phyloP scores from a whole-genome alignment of 2,329 filamentous ascomycete species.

The Aaosphaeria arxii region DNA sequence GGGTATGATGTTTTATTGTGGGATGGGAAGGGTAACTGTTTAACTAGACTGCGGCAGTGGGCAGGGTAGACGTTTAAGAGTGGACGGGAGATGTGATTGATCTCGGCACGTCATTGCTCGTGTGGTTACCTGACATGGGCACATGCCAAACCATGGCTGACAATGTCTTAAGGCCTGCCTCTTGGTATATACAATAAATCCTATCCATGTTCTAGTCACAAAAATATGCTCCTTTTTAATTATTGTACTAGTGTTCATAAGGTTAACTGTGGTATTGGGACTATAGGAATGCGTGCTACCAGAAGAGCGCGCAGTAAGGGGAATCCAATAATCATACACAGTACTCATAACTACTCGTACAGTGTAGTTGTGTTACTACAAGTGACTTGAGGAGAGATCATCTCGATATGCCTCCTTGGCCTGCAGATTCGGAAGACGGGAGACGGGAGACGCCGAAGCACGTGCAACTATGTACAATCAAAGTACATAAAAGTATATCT shows the following conservation, averaged over 20 bases:
- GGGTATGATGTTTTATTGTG: background rate
- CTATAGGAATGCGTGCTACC: no score
- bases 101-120: constrained; percentile 4
- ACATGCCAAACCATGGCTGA: background rate
- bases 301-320: no score
- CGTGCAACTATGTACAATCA: background rate
- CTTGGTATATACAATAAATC: background rate
- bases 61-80: background rate
- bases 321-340: no score
- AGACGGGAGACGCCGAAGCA: background rate
- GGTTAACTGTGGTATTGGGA: no score
- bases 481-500: no score
- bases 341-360: no score
- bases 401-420: no score
- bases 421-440: background rate
- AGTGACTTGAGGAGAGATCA: no score
- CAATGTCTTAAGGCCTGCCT: background rate
- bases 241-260: no score
- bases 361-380: no score
- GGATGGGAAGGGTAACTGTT: background rate
- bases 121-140: constrained; percentile 1
- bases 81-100: background rate
- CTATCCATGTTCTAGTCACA: background rate
- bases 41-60: background rate
- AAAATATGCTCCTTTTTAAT: no score